Percentiles rank a stretch among this genome's conserved stretches.
Conservation (phyloP, 805 yeast species). For the Ogataea nakhonphanomensis region DNA sequence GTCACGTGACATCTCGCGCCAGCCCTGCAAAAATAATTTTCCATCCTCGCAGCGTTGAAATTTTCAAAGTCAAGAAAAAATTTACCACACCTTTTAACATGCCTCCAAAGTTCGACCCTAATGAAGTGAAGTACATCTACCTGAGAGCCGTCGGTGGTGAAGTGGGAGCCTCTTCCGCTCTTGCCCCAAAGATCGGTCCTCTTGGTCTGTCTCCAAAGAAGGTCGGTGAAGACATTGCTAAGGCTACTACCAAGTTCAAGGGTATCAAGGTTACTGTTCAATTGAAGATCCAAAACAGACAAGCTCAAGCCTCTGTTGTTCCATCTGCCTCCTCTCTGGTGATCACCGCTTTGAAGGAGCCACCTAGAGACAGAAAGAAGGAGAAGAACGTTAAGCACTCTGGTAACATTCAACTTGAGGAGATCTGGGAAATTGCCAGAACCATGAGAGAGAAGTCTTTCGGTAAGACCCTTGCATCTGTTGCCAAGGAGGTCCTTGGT, state of each 20-base stretch:
- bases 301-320: constrained; percentile 97
- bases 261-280: constrained; percentile 99
- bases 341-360: constrained; percentile 98
- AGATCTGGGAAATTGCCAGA: constrained; percentile 95
- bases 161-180: constrained; percentile 99
- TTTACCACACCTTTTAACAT: constrained; percentile 37
- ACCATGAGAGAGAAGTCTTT: constrained; percentile 96
- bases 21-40: too few relatives aligned
- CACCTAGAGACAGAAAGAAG: constrained; percentile 99
- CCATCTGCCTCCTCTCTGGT: constrained; percentile 99
- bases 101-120: constrained; percentile 99
- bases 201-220: constrained; percentile 99
- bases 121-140: constrained; percentile 97
- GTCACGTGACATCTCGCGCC: constrained; percentile 12
- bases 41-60: not conserved
- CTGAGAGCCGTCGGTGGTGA: constrained; percentile 99
- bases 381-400: constrained; percentile 99
- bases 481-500: constrained; percentile 98
- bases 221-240: constrained; percentile 99
- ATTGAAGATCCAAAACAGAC: constrained; percentile 99
- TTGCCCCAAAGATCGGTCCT: constrained; percentile 99
- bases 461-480: constrained; percentile 96
- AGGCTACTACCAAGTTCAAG: constrained; percentile 98
- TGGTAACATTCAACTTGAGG: constrained; percentile 97
- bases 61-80: constrained; percentile 7